Conservation (phyloP, 768 basidiomycete genomes). For the Collybia sordida region DNA sequence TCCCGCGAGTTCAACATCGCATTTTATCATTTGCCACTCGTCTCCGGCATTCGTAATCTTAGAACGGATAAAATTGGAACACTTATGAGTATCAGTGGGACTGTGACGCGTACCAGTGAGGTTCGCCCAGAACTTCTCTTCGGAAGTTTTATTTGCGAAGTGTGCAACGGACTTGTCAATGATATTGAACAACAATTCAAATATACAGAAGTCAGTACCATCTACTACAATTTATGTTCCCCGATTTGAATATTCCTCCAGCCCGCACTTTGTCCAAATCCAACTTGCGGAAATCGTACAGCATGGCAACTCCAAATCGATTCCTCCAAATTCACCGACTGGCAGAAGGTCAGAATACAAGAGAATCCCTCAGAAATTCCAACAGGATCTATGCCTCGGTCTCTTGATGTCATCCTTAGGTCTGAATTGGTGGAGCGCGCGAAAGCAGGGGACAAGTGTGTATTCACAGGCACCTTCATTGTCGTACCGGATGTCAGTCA, state of each 20-base stretch:
- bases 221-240: not conserved
- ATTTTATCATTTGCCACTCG: slow-evolving; percentile 92
- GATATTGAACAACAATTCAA: slow-evolving; percentile 99
- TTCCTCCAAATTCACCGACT: slow-evolving; percentile 94
- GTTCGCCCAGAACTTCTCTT: slow-evolving; percentile 93
- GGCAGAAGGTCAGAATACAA: slow-evolving; percentile 99
- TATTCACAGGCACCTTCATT: slow-evolving; percentile 97
- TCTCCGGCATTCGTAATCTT: slow-evolving; percentile 92
- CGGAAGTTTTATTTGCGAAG: slow-evolving; percentile 91
- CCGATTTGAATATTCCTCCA: slow-evolving; percentile 29
- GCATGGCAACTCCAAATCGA: slow-evolving; percentile 97
- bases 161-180: slow-evolving; percentile 81
- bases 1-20: slow-evolving; percentile 94
- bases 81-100: slow-evolving; percentile 93
- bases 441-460: slow-evolving; percentile 98
- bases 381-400: slow-evolving; percentile 97
- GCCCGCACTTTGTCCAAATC: slow-evolving; percentile 94
- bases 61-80: slow-evolving; percentile 93
- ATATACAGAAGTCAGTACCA: slow-evolving; percentile 81
- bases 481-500: slow-evolving; percentile 98
- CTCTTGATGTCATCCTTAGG: slow-evolving; percentile 92
- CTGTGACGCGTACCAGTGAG: slow-evolving; percentile 96
- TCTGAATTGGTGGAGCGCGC: slow-evolving; percentile 97
- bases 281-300: slow-evolving; percentile 85
- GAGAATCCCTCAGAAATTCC: slow-evolving; percentile 99